Evolutionary conservation across 192 early-diverging fungal genomes (phyloP), one percentile per base, ranked within the genome.

Genomic region (Lobulomyces angularis): DNA sequence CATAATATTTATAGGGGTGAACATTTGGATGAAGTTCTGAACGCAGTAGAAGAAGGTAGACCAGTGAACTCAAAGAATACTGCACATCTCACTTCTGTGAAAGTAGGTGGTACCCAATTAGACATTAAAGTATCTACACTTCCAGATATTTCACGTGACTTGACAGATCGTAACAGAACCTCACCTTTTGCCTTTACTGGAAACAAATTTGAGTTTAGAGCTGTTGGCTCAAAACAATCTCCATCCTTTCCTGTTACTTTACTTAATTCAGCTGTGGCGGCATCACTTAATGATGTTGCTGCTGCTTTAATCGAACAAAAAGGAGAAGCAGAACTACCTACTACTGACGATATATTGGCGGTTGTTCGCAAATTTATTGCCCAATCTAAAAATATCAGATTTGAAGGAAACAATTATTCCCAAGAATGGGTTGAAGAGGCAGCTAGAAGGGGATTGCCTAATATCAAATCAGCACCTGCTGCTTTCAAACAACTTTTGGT

Each of bases 131-230:
- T 93, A 28, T 77, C 89, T 7, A 80, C 81, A 6, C 74, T 98
- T 32, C 90, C 94, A 44, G 68, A 72, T 53, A 90, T 98, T 53
- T 51, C 81, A 14, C 88, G 94, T 58, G 94, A 98, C 65, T 64
- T 98, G 56, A 98, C 94, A 14, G 94, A 98, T 67, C 88, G 94
- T 69, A 98, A 98, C 82, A 86, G 91, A 56, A 98, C 94, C 23
- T 95, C 90, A 39, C 91, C 94, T 27, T 95, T 98, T 45, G 94
- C 94, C 40, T 98, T 98, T 62, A 98, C 94, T 45, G 94, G 94
- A 29, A 98, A 98, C 83, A 98, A 98, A 78, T 98, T 98, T 51
- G 94, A 98, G 76, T 97, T 94, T 90, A 86, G 90, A 64, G 89
- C 94, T 30, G 90, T 95, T 21, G 94, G 94, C 30, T 91, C 94